Base-by-base conservation (phyloP, 2,329 filamentous ascomycete genomes). In the Arachnopeziza araneosa region DNA sequence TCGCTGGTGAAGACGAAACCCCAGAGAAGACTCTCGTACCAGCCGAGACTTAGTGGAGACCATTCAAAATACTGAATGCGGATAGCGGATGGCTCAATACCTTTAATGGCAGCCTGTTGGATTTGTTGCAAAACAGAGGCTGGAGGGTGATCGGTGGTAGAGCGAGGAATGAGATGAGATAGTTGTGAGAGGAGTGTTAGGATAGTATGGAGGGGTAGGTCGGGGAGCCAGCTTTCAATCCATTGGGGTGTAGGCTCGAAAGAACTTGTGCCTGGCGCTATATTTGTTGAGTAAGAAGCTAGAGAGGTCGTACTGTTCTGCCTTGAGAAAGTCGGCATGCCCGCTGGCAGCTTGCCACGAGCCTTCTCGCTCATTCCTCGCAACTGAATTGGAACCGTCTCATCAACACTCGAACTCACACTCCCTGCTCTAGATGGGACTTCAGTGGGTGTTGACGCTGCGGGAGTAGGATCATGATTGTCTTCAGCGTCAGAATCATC, bases 341-440 rank as follows among this genome's bases (percentile, higher is more conserved):
- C 89, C 14, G 90, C 91, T 32, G 93, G 95, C 86, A 96, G 91
- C 75, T 99, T 99, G 8, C 95, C 95, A 55, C 95, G 82, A 19
- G 95, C 95, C 74, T 98, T 99, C 75, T 98, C 95, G 22, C 93
- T 97, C 90, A 98, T 96, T 58, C 92, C 92, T 60, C 91, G 84
- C 30, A 96, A 74, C 72, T 97, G 93, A 22, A 86, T 81, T 17
- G 91, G 92, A 10, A 96, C 84, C 3, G 89, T 88, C 62, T 96
- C 92, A 61, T 96, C 91, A 0, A 83, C 76, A 49, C 79, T 79
- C 0, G 84, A 84, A 26, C 85, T 84, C 22, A 89, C 79, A 0
- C 90, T 93, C 3, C 89, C 87, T 23, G 88, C 83, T 48, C 86
- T 82, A 63, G 83, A 80, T 68, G 86, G 75, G 63, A 82, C 76